phyloP scores from a whole-genome alignment of 495 filamentous ascomycete genomes.

The Podospora pseudoanserina region DNA sequence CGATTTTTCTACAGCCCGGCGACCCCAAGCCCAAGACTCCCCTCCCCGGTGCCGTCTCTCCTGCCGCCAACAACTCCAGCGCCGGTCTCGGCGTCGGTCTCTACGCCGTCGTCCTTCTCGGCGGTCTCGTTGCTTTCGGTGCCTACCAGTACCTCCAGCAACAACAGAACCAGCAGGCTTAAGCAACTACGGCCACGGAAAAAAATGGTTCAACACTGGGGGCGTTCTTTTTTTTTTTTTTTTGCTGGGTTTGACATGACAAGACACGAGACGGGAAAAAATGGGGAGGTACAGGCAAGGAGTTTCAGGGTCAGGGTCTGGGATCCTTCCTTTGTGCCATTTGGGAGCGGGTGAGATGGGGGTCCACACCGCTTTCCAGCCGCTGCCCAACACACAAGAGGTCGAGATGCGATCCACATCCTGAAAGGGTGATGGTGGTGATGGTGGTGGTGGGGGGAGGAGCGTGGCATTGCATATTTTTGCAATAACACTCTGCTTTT shows the following conservation, averaged over 20 bases:
- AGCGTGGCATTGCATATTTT: neutral
- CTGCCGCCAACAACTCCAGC: slow-evolving; percentile 47
- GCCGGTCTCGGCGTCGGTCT: slow-evolving; percentile 70
- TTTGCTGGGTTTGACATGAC: neutral
- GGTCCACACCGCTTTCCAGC: neutral
- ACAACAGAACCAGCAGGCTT: slow-evolving; percentile 45
- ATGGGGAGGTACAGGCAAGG: neutral
- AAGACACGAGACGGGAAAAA: neutral
- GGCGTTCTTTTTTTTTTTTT: neutral
- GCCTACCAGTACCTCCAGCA: slow-evolving; percentile 84
- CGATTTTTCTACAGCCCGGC: slow-evolving; percentile 57
- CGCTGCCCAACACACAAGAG: neutral
- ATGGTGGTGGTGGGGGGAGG: neutral
- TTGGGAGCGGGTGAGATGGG: neutral
- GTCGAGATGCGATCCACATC: neutral
- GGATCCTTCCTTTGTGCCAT: neutral
- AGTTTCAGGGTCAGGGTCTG: slow-evolving; percentile 3
- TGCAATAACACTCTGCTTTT: neutral
- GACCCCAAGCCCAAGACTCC: slow-evolving; percentile 71
- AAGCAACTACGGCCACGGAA: slow-evolving; percentile 1
- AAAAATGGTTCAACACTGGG: neutral
- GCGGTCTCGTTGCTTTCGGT: slow-evolving; percentile 71
- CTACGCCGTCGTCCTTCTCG: slow-evolving; percentile 77
- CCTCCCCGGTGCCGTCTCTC: slow-evolving; percentile 41
- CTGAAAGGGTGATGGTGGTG: neutral